Evolutionary conservation across 495 filamentous ascomycete genomes (phyloP).

Genomic region (Lasiosphaeria ovina): DNA sequence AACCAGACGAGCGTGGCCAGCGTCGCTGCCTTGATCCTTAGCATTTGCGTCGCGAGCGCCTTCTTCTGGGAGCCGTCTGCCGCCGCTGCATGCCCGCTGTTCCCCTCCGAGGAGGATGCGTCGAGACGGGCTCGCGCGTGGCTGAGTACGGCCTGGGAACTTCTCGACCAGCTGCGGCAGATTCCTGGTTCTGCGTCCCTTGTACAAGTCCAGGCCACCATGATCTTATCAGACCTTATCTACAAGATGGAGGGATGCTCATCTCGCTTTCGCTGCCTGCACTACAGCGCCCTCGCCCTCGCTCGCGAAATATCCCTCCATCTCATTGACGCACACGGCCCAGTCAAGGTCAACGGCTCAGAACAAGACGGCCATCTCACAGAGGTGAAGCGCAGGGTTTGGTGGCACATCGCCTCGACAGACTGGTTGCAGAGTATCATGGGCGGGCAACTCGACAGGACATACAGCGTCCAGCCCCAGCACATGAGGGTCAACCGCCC

Average conservation of each 20-base stretch:
- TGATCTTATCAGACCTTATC: constrained; percentile 40
- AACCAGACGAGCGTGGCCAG: constrained; percentile 19
- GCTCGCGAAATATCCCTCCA: constrained; percentile 45
- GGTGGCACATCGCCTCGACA: constrained; percentile 49
- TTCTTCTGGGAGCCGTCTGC: constrained; percentile 41
- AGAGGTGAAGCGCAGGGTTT: constrained; percentile 48
- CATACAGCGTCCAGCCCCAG: constrained; percentile 38
- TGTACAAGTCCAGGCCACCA: constrained; percentile 44
- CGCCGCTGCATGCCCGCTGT: constrained; percentile 19
- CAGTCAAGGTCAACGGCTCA: background rate
- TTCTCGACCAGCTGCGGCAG: constrained; percentile 35
- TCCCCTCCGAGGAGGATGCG: background rate
- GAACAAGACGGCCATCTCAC: constrained; percentile 24
- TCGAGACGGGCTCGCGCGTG: constrained; percentile 22
- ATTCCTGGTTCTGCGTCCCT: constrained; percentile 14
- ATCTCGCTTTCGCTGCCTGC: constrained; percentile 33
- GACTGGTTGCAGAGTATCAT: constrained; percentile 45
- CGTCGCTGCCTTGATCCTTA: constrained; percentile 39
- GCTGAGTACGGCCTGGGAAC: constrained; percentile 36
- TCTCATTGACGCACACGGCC: constrained; percentile 38
- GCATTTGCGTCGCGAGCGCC: constrained; percentile 44
- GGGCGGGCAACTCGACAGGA: constrained; percentile 38
- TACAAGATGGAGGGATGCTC: constrained; percentile 43
- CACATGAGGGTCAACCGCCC: constrained; percentile 48
- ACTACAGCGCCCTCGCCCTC: constrained; percentile 30